Base-by-base conservation (phyloP, 2,329 filamentous ascomycete species). In the Leptodontidium sp. region DNA sequence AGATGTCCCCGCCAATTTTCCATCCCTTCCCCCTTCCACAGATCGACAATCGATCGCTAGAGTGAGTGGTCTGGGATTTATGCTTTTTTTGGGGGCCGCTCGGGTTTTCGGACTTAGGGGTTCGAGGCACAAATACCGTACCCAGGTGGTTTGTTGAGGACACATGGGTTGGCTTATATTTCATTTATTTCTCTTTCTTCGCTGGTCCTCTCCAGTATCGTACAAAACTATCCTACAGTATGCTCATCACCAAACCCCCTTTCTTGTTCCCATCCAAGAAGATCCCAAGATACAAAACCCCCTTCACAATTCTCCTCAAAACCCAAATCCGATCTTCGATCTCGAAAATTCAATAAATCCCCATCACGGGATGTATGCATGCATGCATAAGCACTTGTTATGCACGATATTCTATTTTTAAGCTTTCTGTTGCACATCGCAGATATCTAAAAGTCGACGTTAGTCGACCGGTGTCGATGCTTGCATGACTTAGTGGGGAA, bases 351-450 rank as follows among this genome's bases (percentile, higher is more conserved):
- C 4, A 57, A 21, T 21, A 21, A 38, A 35, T 58, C 11, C 35
- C 21, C 35, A 43, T 43, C 55, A 59, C n/a, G n/a, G 35, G 21
- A 21, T 35, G 29, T 49, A 49, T 11, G 2, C 12, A 59, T 59
- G 55, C 55, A 55, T 15, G 38, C 29, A 32, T 32, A 32, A 32
- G 29, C 29, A 3, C 29, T 32, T 32, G 6, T 6, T 32, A 32
- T 32, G 29, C 29, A 40, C 12, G 7, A 6, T 43, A 6, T 59
- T 59, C 55, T 59, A 59, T 59, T 40, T 40, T 59, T 55, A 55
- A 40, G n/a, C 21, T 21, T 43, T 32, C 35, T 59, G 55, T 59
- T 59, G 55, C 55, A 59, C 55, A 43, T 59, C 55, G 55, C n/a
- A 12, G 29, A 3, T n/a, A 1, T 17, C 6, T 1, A 6, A 32